Base-by-base conservation (phyloP, 345 rosid genomes). In the Camelina hispida region DNA sequence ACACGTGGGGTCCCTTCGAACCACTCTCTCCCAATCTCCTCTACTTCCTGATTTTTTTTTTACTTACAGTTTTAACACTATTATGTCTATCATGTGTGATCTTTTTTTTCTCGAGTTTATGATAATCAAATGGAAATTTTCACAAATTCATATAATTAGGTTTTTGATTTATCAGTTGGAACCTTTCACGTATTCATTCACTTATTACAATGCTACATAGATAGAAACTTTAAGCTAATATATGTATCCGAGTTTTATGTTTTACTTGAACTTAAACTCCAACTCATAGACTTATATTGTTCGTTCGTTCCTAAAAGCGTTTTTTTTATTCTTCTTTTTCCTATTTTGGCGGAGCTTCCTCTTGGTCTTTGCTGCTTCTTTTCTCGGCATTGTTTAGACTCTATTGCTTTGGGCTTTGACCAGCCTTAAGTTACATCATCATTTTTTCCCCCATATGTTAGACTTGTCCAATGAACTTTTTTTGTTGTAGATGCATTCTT, bases 1-100 rank as follows among this genome's bases (percentile, higher is more conserved):
- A 53, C 74, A 72, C 78, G 78, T 78, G 78, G 81, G 81, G 68
- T 16, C 60, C 78, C n/a, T n/a, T 51, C 20, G 20, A 78, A 72
- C 74, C 59, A 72, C 69, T 78, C 69, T 61, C 52, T 67, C 13
- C 30, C 30, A 28, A 28, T 48, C 57, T 55, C 67, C 72, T 48
- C 71, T 30, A 4, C 64, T 54, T 48, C 12, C 52, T 38, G 10
- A 66, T 18, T 34, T 0, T 28, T 28, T 28, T 28, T 28, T 28
- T 28, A 28, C 30, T 4, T 28, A 28, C 30, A 28, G 30, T 28
- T 28, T 17, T 48, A 28, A 22, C 55, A 23, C 14, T 15, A 15
- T 15, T 38, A 14, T 15, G n/a, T n/a, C n/a, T 37, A 13, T 28
- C 30, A 28, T 28, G 5, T 34, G 9, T 34, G 37, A 9, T 34